Conservation (phyloP, 2,329 filamentous ascomycete species). For the Kalmusia sp. region DNA sequence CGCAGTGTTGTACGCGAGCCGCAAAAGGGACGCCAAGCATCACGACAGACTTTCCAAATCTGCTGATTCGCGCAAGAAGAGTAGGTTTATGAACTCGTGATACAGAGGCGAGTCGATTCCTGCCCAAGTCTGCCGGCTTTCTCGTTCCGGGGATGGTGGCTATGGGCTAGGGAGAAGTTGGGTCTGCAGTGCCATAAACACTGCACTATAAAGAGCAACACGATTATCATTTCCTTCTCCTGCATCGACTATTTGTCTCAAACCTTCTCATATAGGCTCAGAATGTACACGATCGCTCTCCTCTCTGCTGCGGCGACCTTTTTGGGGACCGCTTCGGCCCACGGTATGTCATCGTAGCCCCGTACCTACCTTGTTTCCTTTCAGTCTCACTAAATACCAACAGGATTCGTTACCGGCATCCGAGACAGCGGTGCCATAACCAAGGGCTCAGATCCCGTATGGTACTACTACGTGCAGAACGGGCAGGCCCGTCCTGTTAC, state of each 20-base stretch:
- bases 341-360: constrained; percentile 22
- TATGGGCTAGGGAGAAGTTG: background rate
- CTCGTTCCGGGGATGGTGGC: background rate
- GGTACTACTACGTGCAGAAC: constrained; percentile 35
- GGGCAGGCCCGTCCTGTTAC: constrained; percentile 27
- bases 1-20: background rate
- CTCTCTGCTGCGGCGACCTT: constrained; percentile 2
- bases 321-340: constrained; percentile 14
- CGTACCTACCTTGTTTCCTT: constrained; percentile 26
- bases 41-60: background rate
- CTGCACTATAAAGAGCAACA: background rate
- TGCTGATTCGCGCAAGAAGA: constrained; percentile 4
- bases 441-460: constrained; percentile 39
- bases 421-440: constrained; percentile 30
- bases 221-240: background rate
- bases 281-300: constrained; percentile 1
- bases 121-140: background rate
- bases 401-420: constrained; percentile 37
- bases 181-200: no score
- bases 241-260: background rate
- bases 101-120: background rate
- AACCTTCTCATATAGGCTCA: constrained; percentile 1
- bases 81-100: background rate
- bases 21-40: background rate
- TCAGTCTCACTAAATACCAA: constrained; percentile 26